phyloP scores from a whole-genome alignment of 2,329 filamentous ascomycete species.

The Fusarium sp. region DNA sequence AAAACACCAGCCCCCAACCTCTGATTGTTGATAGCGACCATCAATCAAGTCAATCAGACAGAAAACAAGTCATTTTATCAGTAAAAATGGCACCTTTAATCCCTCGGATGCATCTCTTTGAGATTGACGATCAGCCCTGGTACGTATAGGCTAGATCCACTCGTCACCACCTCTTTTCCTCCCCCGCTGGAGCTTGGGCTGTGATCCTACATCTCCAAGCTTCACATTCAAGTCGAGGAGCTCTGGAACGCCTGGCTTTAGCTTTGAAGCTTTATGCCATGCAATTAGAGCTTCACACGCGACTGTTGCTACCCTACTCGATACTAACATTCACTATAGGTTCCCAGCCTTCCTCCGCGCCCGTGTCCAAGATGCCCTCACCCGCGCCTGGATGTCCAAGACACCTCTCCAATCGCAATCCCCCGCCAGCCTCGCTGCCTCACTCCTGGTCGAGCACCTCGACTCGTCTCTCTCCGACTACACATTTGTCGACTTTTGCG shows the following conservation, averaged over 20 bases:
- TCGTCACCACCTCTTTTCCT: not conserved
- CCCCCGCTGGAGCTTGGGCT: conserved; percentile 1
- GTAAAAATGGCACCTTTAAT: conserved; percentile 57
- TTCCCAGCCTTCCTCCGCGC: conserved; percentile 70
- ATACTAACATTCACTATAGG: conserved; percentile 52
- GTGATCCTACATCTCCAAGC: not conserved
- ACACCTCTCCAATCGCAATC: conserved; percentile 65
- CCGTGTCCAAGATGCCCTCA: conserved; percentile 70
- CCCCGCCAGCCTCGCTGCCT: conserved; percentile 67
- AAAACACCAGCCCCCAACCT: conserved; percentile 5
- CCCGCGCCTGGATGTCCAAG: conserved; percentile 67
- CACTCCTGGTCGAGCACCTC: conserved; percentile 61
- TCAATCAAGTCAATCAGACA: not conserved
- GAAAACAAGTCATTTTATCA: not conserved
- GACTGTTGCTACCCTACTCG: not conserved
- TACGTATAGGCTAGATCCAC: conserved; percentile 46
- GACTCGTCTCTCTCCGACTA: conserved; percentile 58
- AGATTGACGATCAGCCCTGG: conserved; percentile 73
- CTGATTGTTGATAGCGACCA: not conserved
- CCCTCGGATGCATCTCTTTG: conserved; percentile 69
- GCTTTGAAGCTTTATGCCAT: not conserved
- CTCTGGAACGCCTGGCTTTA: not conserved
- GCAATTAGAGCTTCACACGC: not conserved
- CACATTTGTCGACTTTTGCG: conserved; percentile 77
- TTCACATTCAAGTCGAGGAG: not conserved